These are phyloP conservation scores for Dactylonectria estremocensis DNA, from an alignment of 2,329 filamentous ascomycete species.

Conservation along the genomic window DNA sequence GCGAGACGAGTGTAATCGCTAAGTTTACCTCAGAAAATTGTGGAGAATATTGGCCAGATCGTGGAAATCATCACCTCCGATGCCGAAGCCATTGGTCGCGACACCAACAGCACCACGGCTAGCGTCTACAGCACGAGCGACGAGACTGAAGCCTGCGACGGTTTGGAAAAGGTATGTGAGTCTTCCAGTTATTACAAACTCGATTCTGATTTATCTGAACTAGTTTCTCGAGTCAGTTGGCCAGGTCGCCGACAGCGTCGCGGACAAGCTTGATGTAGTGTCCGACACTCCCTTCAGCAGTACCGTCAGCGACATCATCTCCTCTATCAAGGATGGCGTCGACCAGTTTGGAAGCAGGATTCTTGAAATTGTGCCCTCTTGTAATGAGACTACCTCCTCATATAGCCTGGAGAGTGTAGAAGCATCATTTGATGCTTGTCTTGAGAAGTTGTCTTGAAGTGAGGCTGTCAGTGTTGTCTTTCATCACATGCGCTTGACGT, in stretches of 20 bases:
- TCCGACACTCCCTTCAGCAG: neutral
- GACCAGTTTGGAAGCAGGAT: constrained; percentile 7
- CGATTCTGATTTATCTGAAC: neutral
- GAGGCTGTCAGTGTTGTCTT: neutral
- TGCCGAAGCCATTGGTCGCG: neutral
- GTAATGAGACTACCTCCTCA: constrained; percentile 1
- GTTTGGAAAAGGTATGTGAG: neutral
- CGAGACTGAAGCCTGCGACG: neutral
- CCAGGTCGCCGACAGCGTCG: constrained; percentile 9
- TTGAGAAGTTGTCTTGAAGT: constrained; percentile 5
- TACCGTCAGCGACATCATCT: constrained; percentile 5
- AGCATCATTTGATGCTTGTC: constrained; percentile 4
- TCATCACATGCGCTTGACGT: neutral
- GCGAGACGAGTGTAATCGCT: neutral
- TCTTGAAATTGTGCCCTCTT: constrained; percentile 2
- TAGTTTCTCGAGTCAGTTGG: neutral
- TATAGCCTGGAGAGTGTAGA: constrained; percentile 14
- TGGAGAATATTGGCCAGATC: neutral
- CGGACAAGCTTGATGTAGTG: constrained; percentile 4
- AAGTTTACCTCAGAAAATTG: neutral
- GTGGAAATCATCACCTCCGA: neutral
- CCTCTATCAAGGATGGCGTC: constrained; percentile 2
- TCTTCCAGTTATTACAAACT: neutral
- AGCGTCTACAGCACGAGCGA: neutral
- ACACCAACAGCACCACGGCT: neutral